Conservation (phyloP, 2,329 filamentous ascomycete genomes). For the Colletotrichum noveboracense region DNA sequence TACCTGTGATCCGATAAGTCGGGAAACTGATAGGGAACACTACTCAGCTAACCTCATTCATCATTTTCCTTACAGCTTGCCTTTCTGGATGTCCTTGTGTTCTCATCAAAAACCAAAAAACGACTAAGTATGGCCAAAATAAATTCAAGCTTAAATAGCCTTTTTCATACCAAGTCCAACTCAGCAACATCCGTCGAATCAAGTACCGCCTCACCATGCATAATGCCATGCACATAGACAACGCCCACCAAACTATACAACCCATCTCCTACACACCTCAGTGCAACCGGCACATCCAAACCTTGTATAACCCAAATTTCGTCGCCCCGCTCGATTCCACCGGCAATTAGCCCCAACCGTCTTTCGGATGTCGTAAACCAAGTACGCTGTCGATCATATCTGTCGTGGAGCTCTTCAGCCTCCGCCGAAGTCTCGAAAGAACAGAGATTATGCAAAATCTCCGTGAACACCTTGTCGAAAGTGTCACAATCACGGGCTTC, state of each 20-base stretch:
- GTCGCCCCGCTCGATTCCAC: background rate
- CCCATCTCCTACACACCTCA: background rate
- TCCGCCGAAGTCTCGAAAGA: too few species aligned
- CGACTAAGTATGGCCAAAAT: too few species aligned
- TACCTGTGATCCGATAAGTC: too few species aligned
- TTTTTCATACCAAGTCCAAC: background rate
- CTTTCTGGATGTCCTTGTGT: too few species aligned
- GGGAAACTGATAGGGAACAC: too few species aligned
- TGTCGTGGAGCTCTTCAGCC: too few species aligned
- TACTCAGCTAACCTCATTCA: too few species aligned
- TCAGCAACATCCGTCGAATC: background rate
- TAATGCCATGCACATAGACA: background rate
- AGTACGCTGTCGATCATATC: background rate
- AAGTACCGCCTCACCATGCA: background rate
- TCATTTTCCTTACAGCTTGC: too few species aligned
- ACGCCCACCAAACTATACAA: background rate
- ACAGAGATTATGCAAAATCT: background rate
- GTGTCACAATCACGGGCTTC: background rate
- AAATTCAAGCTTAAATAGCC: too few species aligned
- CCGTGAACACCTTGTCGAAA: accelerated
- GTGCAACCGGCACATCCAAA: background rate
- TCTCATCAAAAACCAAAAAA: too few species aligned
- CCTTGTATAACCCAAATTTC: background rate
- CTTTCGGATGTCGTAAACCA: accelerated
- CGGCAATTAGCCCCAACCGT: background rate